Evolutionary conservation across 2,329 filamentous ascomycete genomes (phyloP), one percentile per base, ranked within the genome.

Genomic region (Achaetomium macrosporum): DNA sequence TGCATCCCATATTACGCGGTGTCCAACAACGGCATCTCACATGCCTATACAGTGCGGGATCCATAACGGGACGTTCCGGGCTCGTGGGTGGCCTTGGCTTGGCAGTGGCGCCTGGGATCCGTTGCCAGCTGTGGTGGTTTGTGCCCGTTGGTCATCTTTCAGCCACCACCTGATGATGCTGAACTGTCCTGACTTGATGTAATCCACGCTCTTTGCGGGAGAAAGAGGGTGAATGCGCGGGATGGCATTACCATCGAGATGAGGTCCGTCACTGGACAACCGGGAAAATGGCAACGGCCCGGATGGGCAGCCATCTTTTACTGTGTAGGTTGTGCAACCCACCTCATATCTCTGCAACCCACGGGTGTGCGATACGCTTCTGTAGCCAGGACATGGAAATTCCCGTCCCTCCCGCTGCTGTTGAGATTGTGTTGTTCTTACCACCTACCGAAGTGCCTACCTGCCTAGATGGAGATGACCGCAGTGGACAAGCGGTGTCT

Each of bases 401-500:
- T 52, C 47, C 57, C 50, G 57, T 47, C 46, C 48, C 51, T 16
- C n/a, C 51, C 54, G 44, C 42, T 41, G 48, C 29, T 50, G 35
- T 42, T 19, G 29, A 41, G 41, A 29, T 12, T 41, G 20, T 48
- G 46, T 29, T 33, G 36, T 16, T 13, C 17, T 16, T 44, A 41
- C 41, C n/a, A 30, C 30, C 16, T 17, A 39, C 8, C 16, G 25
- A 4, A 25, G 25, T 7, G 7, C 25, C 7, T 25, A 7, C 25
- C 25, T 25, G 7, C 25, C 25, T 25, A 25, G 4, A 25, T 25
- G 25, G 4, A 25, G 25, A 25, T 25, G n/a, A n/a, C n/a, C n/a
- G n/a, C n/a, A n/a, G n/a, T n/a, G n/a, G n/a, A n/a, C n/a, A n/a
- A n/a, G n/a, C n/a, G n/a, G n/a, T n/a, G n/a, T n/a, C n/a, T n/a